Conservation (phyloP, 129 eudicot genomes). For the Flaveria robusta region DNA sequence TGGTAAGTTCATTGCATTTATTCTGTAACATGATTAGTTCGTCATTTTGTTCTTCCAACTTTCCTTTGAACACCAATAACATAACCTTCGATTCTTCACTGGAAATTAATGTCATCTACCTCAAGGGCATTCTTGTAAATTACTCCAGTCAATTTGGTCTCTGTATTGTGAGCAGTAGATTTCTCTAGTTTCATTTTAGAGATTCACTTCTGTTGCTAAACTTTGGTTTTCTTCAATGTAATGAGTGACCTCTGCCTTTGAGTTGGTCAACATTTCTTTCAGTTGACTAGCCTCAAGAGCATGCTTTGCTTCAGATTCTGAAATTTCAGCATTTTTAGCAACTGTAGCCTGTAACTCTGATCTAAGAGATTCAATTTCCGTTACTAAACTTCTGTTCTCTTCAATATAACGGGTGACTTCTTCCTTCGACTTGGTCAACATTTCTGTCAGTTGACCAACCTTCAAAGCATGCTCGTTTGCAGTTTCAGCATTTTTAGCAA, state of each 20-base stretch:
- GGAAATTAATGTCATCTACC: slow-evolving; percentile 38
- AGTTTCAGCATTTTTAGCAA: neutral
- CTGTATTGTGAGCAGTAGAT: slow-evolving; percentile 38
- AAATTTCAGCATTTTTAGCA: slow-evolving; percentile 22
- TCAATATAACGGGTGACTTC: slow-evolving; percentile 1
- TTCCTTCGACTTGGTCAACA: slow-evolving; percentile 1
- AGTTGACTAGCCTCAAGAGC: slow-evolving; percentile 44
- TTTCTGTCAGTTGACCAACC: slow-evolving; percentile 20
- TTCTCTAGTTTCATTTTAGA: slow-evolving; percentile 49
- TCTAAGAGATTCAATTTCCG: slow-evolving; percentile 21
- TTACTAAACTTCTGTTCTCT: neutral
- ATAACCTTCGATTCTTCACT: slow-evolving; percentile 56
- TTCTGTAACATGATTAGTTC: slow-evolving; percentile 46
- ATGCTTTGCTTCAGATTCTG: slow-evolving; percentile 33
- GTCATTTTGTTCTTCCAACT: slow-evolving; percentile 51
- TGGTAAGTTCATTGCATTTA: slow-evolving; percentile 46
- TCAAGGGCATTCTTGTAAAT: slow-evolving; percentile 40
- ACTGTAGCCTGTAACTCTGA: slow-evolving; percentile 9
- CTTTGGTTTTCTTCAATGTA: slow-evolving; percentile 28
- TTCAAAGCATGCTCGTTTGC: neutral
- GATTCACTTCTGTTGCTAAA: slow-evolving; percentile 25
- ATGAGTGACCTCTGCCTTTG: slow-evolving; percentile 28
- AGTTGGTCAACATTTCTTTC: slow-evolving; percentile 35
- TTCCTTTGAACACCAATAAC: slow-evolving; percentile 51
- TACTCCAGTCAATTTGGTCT: slow-evolving; percentile 38